Evolutionary conservation across 495 filamentous ascomycete species (phyloP).

Genomic region (Parachaetomium inaequale): DNA sequence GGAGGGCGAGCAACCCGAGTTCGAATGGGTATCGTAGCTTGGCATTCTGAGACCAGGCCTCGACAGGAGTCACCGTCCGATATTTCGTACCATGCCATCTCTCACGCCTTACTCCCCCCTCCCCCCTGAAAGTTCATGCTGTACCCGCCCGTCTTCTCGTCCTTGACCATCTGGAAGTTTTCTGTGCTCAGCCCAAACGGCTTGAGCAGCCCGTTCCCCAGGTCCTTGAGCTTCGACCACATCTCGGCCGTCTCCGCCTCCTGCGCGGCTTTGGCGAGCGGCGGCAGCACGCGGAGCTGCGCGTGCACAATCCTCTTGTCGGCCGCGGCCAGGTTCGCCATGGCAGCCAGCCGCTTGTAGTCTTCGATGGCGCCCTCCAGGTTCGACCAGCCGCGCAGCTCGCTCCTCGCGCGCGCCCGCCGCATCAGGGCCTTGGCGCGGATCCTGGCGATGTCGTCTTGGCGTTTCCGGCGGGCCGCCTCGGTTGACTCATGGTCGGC

Average conservation of each 20-base stretch:
- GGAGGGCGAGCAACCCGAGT: no score
- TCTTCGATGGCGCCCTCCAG: constrained; percentile 80
- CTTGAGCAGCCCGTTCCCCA: constrained; percentile 87
- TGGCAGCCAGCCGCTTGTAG: constrained; percentile 57
- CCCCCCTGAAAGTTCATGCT: constrained; percentile 77
- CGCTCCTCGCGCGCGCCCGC: constrained; percentile 69
- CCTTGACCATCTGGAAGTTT: constrained; percentile 89
- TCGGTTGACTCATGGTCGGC: constrained; percentile 39
- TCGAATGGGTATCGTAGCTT: no score
- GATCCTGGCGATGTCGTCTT: constrained; percentile 68
- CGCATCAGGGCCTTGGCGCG: constrained; percentile 81
- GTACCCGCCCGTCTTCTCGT: constrained; percentile 85
- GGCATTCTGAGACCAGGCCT: no score
- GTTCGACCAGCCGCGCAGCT: constrained; percentile 71
- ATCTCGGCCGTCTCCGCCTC: constrained; percentile 89
- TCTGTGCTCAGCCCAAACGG: constrained; percentile 91
- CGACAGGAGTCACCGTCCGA: no score
- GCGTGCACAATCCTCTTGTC: constrained; percentile 65
- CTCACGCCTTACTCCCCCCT: constrained; percentile 9
- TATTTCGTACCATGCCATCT: background rate
- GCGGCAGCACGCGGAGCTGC: constrained; percentile 61
- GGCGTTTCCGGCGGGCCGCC: constrained; percentile 34
- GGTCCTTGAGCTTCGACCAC: constrained; percentile 92
- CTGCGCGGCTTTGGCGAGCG: constrained; percentile 66
- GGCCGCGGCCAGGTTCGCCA: constrained; percentile 54